Base-by-base conservation (phyloP, 1,284 basidiomycete species). In the Leccinum solheimii region DNA sequence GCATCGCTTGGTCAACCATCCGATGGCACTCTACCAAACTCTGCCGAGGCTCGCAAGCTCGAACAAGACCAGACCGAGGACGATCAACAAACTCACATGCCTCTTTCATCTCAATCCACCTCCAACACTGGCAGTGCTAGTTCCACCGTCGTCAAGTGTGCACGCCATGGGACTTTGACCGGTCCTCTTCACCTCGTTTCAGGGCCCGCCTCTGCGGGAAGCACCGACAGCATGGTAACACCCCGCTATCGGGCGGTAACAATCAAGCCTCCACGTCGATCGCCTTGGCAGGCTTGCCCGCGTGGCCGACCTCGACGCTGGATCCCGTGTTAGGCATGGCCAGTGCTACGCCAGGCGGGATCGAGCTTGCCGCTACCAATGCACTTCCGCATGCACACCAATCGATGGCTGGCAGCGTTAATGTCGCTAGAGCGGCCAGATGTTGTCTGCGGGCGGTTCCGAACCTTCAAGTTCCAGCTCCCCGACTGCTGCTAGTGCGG, bases 1-100 rank as follows among this genome's bases (percentile, higher is more conserved):
- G 76, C 78, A 32, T 77, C 78, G 0, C 70, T 81, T 27, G 79
- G 79, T 0, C 67, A 79, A 21, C 72, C 77, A 0, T 71, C 79
- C 23, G 76, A 77, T 38, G 67, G 75, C 40, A 77, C 75, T 14
- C 73, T 72, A 16, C 23, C 55, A 13, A 58, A 36, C 19, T 0
- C 51, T 16, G n/a, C 34, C n/a, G 69, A 72, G 5, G 6, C 62
- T 8, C 68, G 69, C 32, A 74, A 63, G 19, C 32, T 62, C 4
- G 71, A 76, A 48, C 68, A 70, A n/a, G 66, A 73, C 21, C 71
- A 61, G 32, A 54, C 36, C 13, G 71, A 75, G 8, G 73, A 74
- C 23, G 13, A 40, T 1, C 69, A 67, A 21, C 69, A 59, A 34
- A 19, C 56, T 19, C 67, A 61, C 11, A 9, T 53, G 5, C 36